These are phyloP conservation scores for Cryptococcus sp. DNA, from an alignment of 1,284 basidiomycete species.

Conservation along the genomic window DNA sequence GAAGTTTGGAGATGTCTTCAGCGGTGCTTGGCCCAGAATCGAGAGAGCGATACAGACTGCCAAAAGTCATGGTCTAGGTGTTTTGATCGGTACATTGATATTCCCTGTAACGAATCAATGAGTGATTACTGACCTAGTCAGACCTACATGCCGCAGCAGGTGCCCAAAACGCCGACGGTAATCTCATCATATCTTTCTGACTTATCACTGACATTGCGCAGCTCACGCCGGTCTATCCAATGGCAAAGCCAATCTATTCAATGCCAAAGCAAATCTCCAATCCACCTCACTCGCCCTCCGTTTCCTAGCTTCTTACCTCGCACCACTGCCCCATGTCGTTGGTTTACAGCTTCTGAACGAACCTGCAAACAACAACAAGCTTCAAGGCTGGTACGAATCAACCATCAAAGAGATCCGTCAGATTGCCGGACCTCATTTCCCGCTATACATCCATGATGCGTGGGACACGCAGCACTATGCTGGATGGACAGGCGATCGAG, in stretches of 20 bases:
- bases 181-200: constrained; percentile 17
- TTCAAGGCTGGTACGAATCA: constrained; percentile 63
- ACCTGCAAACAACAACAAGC: constrained; percentile 56
- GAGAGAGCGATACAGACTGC: constrained; percentile 64
- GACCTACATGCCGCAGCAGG: constrained; percentile 52
- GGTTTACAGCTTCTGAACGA: constrained; percentile 83
- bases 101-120: background rate
- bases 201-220: constrained; percentile 7
- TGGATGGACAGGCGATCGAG: constrained; percentile 51
- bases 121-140: constrained; percentile 24
- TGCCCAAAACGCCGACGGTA: constrained; percentile 50
- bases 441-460: constrained; percentile 70
- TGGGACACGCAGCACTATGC: constrained; percentile 71
- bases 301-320: constrained; percentile 50
- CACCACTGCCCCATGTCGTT: constrained; percentile 61
- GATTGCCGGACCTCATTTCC: constrained; percentile 55
- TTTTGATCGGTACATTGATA: constrained; percentile 61
- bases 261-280: constrained; percentile 52
- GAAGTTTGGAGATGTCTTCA: constrained; percentile 57
- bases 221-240: constrained; percentile 42
- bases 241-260: constrained; percentile 46
- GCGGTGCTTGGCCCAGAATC: constrained; percentile 69
- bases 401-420: constrained; percentile 58
- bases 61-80: constrained; percentile 62
- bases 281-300: constrained; percentile 54